phyloP scores from a whole-genome alignment of 495 filamentous ascomycete species.

The Cairneyella variabilis region DNA sequence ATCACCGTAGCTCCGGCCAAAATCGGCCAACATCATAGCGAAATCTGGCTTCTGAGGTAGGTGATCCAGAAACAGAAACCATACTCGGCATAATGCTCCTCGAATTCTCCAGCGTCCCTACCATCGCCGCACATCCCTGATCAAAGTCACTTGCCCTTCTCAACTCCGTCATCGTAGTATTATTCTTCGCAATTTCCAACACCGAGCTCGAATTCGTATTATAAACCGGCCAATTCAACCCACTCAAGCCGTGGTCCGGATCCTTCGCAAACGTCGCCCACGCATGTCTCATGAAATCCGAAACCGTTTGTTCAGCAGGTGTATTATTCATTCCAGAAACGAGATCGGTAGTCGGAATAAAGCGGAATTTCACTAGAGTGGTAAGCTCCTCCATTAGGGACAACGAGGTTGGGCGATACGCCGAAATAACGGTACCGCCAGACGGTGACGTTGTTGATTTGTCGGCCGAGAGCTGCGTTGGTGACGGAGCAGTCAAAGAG shows the following conservation, averaged over 20 bases:
- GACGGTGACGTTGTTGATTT: slow-evolving; percentile 32
- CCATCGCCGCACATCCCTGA: too few relatives aligned
- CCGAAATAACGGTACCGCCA: slow-evolving; percentile 50
- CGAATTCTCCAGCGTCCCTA: too few relatives aligned
- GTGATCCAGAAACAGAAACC: too few relatives aligned
- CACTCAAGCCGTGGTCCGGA: slow-evolving; percentile 39
- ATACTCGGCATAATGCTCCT: too few relatives aligned
- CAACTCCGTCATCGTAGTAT: too few relatives aligned
- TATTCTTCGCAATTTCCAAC: too few relatives aligned
- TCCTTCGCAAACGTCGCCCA: slow-evolving; percentile 49
- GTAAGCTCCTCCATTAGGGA: slow-evolving; percentile 41
- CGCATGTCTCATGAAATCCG: slow-evolving; percentile 33
- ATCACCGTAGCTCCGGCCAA: too few relatives aligned
- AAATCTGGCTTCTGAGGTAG: too few relatives aligned
- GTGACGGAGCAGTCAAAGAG: slow-evolving; percentile 38
- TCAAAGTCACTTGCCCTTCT: too few relatives aligned
- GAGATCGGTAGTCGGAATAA: slow-evolving; percentile 18
- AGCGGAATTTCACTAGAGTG: slow-evolving; percentile 36
- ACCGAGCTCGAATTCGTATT: too few relatives aligned
- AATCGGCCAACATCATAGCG: too few relatives aligned
- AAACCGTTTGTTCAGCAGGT: slow-evolving; percentile 26
- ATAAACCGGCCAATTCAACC: too few relatives aligned
- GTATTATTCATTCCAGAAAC: neutral
- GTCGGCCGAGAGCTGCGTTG: slow-evolving; percentile 28
- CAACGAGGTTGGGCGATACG: slow-evolving; percentile 39